Percentiles rank a stretch among this genome's conserved stretches.
Evolutionary conservation across 75 land plant species (phyloP).

Genomic region (Picea glauca): DNA sequence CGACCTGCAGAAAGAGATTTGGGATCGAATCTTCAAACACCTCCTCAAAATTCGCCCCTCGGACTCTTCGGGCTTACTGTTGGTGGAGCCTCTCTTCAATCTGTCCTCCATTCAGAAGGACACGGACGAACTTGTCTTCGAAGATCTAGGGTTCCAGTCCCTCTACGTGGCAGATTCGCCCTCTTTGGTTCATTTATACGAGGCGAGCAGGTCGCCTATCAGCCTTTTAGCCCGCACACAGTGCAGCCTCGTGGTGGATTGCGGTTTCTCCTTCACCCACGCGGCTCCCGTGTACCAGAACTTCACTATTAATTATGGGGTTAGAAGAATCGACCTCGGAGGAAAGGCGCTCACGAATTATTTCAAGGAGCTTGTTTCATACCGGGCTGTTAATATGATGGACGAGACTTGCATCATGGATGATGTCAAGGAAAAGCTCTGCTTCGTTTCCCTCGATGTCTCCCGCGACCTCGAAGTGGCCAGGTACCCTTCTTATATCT

Average conservation of each 20-base stretch:
- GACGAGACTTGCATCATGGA: constrained; percentile 92
- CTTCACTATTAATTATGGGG: constrained; percentile 70
- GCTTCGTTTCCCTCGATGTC: constrained; percentile 86
- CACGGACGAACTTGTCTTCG: constrained; percentile 73
- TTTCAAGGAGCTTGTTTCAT: constrained; percentile 92
- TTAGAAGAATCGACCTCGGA: constrained; percentile 83
- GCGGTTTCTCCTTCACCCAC: constrained; percentile 92
- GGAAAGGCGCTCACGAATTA: constrained; percentile 97
- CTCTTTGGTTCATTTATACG: constrained; percentile 72
- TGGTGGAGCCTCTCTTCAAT: constrained; percentile 84
- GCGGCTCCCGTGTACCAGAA: constrained; percentile 86
- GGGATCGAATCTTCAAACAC: constrained; percentile 74
- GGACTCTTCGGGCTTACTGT: constrained; percentile 56
- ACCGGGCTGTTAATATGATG: constrained; percentile 84
- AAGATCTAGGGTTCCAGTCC: constrained; percentile 63
- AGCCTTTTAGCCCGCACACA: constrained; percentile 37
- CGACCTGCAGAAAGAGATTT: constrained; percentile 76
- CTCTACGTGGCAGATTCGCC: constrained; percentile 76
- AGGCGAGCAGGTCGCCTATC: constrained; percentile 40
- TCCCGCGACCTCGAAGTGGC: constrained; percentile 63
- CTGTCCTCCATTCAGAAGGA: constrained; percentile 43
- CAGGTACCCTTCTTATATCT: constrained; percentile 40
- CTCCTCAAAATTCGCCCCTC: constrained; percentile 51
- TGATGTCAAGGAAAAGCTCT: constrained; percentile 93
- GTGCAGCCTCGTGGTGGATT: constrained; percentile 91